Conservation (phyloP, 768 basidiomycete genomes). For the Kwoniella sp. region DNA sequence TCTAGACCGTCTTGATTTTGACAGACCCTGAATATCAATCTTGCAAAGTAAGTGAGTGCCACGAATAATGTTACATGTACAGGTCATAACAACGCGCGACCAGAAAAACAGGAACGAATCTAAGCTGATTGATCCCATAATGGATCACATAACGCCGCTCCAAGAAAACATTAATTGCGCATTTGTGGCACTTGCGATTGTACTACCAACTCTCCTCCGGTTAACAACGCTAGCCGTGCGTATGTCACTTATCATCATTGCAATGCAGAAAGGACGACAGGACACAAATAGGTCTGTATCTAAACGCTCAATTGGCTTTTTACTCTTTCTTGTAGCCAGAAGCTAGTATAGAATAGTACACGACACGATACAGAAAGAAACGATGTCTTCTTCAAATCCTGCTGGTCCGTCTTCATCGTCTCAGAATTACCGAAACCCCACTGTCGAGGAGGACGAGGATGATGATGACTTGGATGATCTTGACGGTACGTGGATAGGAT, state of each 20-base stretch:
- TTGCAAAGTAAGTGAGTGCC: not conserved
- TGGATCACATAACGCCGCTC: not conserved
- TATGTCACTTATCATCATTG: too few relatives aligned
- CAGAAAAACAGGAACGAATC: not conserved
- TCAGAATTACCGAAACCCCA: slow-evolving; percentile 28
- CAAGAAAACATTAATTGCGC: not conserved
- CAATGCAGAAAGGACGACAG: too few relatives aligned
- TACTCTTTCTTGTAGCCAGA: too few relatives aligned
- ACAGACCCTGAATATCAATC: not conserved
- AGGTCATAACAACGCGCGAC: not conserved
- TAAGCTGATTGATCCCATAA: too few relatives aligned
- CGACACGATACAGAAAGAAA: not conserved
- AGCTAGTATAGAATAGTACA: too few relatives aligned
- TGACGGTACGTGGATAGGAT: slow-evolving; percentile 44
- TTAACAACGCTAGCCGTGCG: not conserved
- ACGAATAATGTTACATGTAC: not conserved
- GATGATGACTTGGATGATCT: slow-evolving; percentile 53
- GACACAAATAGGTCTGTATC: not conserved
- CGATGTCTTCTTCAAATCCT: not conserved
- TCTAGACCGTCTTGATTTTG: not conserved
- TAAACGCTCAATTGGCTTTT: too few relatives aligned
- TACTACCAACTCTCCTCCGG: not conserved
- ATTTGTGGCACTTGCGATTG: not conserved
- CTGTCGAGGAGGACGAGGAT: slow-evolving; percentile 49
- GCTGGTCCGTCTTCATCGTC: not conserved